Evolutionary conservation across 1,139 yeast genomes (phyloP), one percentile per base, ranked within the genome.

Genomic region (Candida gigantensis): DNA sequence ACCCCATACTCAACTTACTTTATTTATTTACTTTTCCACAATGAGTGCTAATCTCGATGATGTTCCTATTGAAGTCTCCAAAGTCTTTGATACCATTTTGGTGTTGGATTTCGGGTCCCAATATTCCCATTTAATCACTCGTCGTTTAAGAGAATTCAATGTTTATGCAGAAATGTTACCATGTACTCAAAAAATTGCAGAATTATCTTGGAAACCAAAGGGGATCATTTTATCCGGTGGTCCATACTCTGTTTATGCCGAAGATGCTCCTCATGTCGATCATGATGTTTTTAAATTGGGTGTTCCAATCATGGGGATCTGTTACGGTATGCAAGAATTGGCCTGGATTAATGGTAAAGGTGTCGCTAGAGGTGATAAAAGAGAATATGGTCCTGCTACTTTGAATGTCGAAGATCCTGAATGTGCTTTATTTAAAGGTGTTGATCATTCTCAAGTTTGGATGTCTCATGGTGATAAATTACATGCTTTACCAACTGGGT

Each of bases 101-200:
- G 97, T 92, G 62, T 79, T 92, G 62, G 99, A 92, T 65, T 92
- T 92, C 61, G 99, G 98, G 47, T 92, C 98, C 44, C 99, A 92
- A 71, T 92, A 92, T 72, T 87, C 96, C 44, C 99, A 92, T 61
- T 73, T 92, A 61, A 89, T 92, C 65, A 92, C 97, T 45, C 85
- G 99, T 71, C 86, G 98, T 69, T 77, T 92, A 56, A 87, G 99
- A 77, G 99, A 92, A 65, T 88, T 90, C 74, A 88, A 92, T 64
- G 92, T 92, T 50, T 92, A 94, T 67, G 97, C 98, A 49, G 99
- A 94, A 72, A 92, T 92, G 98, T 78, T 92, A 49, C 98, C 99
- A 51, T 92, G 98, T 69, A 92, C 98, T 41, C 97, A 92, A 68
- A 92, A 90, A 73, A 90, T 92, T 58, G 60, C 84, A 38, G 97